Conservation (phyloP, 2,329 filamentous ascomycete species). For the Chaetomium strumarium region DNA sequence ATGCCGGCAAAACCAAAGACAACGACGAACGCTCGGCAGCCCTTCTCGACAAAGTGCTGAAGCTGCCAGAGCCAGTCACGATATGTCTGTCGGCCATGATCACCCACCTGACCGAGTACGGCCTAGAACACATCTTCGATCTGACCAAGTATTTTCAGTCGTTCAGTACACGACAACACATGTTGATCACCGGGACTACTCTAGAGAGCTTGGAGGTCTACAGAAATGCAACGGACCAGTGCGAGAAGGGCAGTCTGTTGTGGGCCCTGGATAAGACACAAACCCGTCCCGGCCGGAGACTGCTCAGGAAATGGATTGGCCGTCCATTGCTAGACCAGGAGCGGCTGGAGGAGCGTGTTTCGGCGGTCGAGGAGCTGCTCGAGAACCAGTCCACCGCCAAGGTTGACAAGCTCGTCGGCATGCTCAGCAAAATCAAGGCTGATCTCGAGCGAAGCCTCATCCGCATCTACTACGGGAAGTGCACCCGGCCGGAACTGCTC, state of each 20-base stretch:
- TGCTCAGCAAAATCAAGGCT: constrained; percentile 65
- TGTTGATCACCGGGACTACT: constrained; percentile 93
- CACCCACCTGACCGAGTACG: constrained; percentile 83
- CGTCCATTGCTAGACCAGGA: constrained; percentile 74
- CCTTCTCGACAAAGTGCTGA: constrained; percentile 79
- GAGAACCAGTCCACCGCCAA: constrained; percentile 58
- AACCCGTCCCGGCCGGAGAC: constrained; percentile 80
- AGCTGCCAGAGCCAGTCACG: constrained; percentile 77
- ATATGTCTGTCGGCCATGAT: constrained; percentile 97
- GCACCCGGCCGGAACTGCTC: constrained; percentile 80
- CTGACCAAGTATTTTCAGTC: constrained; percentile 95
- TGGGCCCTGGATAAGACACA: constrained; percentile 93
- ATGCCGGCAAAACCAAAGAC: constrained; percentile 74
- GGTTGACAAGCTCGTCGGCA: constrained; percentile 66
- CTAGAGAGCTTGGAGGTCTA: constrained; percentile 93
- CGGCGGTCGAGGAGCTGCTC: constrained; percentile 81
- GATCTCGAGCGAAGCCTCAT: constrained; percentile 92
- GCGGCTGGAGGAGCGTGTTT: constrained; percentile 69
- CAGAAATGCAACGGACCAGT: constrained; percentile 84
- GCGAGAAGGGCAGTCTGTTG: constrained; percentile 80
- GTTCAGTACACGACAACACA: constrained; percentile 89
- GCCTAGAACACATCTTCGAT: constrained; percentile 90
- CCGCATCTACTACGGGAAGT: constrained; percentile 96
- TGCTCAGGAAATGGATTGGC: constrained; percentile 92
- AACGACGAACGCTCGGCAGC: constrained; percentile 53